Base-by-base conservation (phyloP, 2,329 filamentous ascomycete genomes). In the Venturia asperata region DNA sequence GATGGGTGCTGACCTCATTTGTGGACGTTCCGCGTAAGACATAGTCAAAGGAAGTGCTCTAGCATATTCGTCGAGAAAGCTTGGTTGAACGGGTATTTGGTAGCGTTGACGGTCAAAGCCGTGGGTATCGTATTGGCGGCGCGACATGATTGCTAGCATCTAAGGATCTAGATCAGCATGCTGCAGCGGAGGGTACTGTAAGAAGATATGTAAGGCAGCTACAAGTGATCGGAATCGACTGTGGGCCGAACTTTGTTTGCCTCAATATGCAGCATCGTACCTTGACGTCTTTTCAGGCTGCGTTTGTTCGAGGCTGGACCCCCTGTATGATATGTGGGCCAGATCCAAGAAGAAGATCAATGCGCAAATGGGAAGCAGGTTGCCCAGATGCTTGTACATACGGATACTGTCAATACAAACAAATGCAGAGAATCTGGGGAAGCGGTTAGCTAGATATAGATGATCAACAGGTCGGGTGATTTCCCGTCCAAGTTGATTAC, bases 1-100 rank as follows among this genome's bases (percentile, higher is more conserved):
- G n/a, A 61, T 61, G 21, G 60, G 60, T 27, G 60, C 39, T 39
- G 60, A 61, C 42, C 60, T 61, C 60, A 61, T 61, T 10, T 43
- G 60, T n/a, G 27, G 42, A 9, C 60, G 60, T 7, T 61, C 60
- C 27, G 60, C 37, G 15, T 61, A 45, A 34, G 60, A 61, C 60
- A 61, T 19, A 5, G 52, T 37, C 52, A 37, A 37, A 34, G 52
- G 52, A n/a, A 58, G 30, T 11, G 52, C 24, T 37, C 52, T 58
- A 4, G 30, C 15, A 58, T 58, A 58, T 17, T 58, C 27, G 7
- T 58, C 52, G 27, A 58, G 30, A 58, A n/a, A 58, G 30, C 15
- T 27, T 37, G 27, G 30, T 37, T 58, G 52, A 5, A 58, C 30
- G 5, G 52, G 52, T 5, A 37, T 37, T 19, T 58, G 52, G 52